Conservation (phyloP, 176 grass and related monocot species). For the Oryza punctata region DNA sequence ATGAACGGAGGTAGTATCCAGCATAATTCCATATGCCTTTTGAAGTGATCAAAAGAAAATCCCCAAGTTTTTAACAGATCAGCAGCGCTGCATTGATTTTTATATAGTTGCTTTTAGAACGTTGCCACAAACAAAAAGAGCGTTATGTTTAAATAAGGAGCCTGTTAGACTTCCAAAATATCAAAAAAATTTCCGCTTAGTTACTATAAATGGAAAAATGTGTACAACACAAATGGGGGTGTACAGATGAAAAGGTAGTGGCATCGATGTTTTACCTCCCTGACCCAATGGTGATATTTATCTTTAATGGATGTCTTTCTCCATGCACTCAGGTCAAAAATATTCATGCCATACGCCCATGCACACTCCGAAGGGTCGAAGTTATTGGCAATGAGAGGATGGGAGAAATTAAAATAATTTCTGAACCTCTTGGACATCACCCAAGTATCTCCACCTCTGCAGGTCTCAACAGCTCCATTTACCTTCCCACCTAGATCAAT, state of each 20-base stretch:
- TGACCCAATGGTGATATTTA: slow-evolving; percentile 92
- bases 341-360: slow-evolving; percentile 98
- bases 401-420: slow-evolving; percentile 98
- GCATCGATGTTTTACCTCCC: slow-evolving; percentile 60
- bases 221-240: neutral
- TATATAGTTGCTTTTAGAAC: neutral
- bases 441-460: slow-evolving; percentile 82
- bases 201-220: slow-evolving; percentile 21
- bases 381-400: slow-evolving; percentile 75
- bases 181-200: neutral
- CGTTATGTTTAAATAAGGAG: neutral
- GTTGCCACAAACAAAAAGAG: neutral
- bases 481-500: slow-evolving; percentile 90
- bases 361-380: slow-evolving; percentile 91
- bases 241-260: slow-evolving; percentile 1
- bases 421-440: slow-evolving; percentile 95
- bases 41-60: slow-evolving; percentile 16
- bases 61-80: neutral
- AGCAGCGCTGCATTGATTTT: neutral
- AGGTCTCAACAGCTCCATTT: slow-evolving; percentile 96
- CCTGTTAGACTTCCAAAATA: neutral
- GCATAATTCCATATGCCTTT: slow-evolving; percentile 21
- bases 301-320: slow-evolving; percentile 91
- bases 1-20: slow-evolving; percentile 10
- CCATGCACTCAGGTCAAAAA: slow-evolving; percentile 88